Evolutionary conservation across 495 filamentous ascomycete genomes (phyloP).

Genomic region (Talaromyces stipitatus): DNA sequence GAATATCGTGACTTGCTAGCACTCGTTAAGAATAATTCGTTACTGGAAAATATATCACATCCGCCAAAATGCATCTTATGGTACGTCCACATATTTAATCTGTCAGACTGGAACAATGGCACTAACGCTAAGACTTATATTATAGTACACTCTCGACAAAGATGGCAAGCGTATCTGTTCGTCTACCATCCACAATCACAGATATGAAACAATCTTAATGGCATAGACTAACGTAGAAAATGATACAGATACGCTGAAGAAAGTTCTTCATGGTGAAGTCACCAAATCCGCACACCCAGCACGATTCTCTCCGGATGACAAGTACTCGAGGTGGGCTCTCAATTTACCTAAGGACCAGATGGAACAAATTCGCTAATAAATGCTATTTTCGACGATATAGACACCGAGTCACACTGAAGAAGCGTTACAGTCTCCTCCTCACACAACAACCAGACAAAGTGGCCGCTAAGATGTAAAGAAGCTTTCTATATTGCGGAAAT

Average conservation of each 20-base stretch:
- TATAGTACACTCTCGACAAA: conserved; percentile 70
- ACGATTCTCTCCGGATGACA: conserved; percentile 95
- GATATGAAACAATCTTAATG: conserved; percentile 18
- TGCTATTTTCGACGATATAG: conserved; percentile 27
- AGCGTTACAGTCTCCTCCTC: conserved; percentile 78
- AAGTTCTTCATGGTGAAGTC: conserved; percentile 67
- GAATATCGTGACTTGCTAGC: not conserved
- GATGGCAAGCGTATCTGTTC: conserved; percentile 66
- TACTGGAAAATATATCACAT: not conserved
- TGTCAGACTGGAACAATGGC: conserved; percentile 7
- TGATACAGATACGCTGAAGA: conserved; percentile 47
- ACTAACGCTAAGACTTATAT: conserved; percentile 22
- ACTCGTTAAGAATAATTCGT: not conserved
- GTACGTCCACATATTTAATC: conserved; percentile 15
- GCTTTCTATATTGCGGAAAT: conserved; percentile 4
- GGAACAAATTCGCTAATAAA: not conserved
- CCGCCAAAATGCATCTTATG: conserved; percentile 47
- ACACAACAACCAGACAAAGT: conserved; percentile 57
- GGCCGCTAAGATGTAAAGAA: conserved; percentile 22
- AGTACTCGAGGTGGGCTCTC: conserved; percentile 68
- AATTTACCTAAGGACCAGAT: not conserved
- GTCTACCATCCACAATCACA: not conserved
- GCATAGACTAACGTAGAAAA: not conserved
- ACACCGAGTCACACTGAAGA: conserved; percentile 88
- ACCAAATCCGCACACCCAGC: conserved; percentile 96